Base-by-base conservation (phyloP, 2,329 filamentous ascomycete species). In the Talaromyces sp. region DNA sequence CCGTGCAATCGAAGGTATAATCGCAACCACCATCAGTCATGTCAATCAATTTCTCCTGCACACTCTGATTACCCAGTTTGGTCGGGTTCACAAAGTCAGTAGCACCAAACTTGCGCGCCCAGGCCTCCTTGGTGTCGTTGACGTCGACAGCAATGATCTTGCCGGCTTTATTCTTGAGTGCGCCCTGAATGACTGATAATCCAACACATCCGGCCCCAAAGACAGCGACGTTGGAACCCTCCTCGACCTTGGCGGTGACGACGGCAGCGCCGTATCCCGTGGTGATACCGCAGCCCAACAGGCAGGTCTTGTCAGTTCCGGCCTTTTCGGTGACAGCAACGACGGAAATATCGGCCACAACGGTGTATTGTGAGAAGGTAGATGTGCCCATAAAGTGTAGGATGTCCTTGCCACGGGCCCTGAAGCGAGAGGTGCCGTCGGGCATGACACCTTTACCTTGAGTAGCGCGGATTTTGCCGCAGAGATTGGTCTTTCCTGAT, bases 311-410 rank as follows among this genome's bases (percentile, higher is more conserved):
- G 82, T 99, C 94, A 86, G 97, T 96, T 62, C 91, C 89, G 13
- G 94, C 94, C 68, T 96, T 86, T 61, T 85, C 83, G 67, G 92
- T 92, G 66, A 99, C 91, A 62, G 92, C 89, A 28, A 99, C 94
- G 59, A 97, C 94, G 51, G 92, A 97, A 78, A 99, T 97, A 76
- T 99, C 94, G 74, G 94, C 93, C 37, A 99, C 91, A 64, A 99
- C 94, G 59, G 94, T 97, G 81, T 96, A 99, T 79, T 99, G 94
- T 33, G 91, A 96, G 82, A 99, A 99, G 67, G 94, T 99, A 37
- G 92, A 97, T 58, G 91, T 96, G 69, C 94, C 94, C 94, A 99
- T 99, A 81, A 97, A 99, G 81, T 97, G 94, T 60, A 97, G 85
- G 62, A 99, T 83, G 68, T 96, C 89, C 80, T 97, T 88, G 76